Evolutionary conservation across 768 basidiomycete species (phyloP).

Genomic region (Termitomyces sp.): DNA sequence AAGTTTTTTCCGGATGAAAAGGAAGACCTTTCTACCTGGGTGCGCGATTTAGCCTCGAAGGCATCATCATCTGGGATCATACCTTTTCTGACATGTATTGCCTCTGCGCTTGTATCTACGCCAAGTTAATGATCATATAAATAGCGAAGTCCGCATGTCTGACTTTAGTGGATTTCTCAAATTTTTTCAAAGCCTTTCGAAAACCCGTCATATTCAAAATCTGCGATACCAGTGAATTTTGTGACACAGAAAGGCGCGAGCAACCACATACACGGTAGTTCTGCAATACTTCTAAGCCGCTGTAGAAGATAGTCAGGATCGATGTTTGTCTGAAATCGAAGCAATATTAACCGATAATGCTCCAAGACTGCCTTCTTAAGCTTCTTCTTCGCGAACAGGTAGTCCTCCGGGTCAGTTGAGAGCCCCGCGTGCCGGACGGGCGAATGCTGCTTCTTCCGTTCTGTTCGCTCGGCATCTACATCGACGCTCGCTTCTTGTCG

Average conservation of each 20-base stretch:
- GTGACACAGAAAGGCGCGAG: background rate
- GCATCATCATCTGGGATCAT: background rate
- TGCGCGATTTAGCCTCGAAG: background rate
- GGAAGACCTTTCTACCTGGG: constrained; percentile 57
- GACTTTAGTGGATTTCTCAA: constrained; percentile 73
- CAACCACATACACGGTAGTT: constrained; percentile 69
- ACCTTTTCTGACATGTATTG: constrained; percentile 82
- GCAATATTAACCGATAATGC: constrained; percentile 59
- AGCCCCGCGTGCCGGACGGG: constrained; percentile 8
- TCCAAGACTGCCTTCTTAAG: constrained; percentile 81
- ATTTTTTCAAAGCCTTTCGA: constrained; percentile 81
- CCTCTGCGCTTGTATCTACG: constrained; percentile 60
- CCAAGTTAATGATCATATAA: background rate
- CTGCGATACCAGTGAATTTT: constrained; percentile 24
- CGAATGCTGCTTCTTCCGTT: constrained; percentile 5
- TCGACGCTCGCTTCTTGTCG: background rate
- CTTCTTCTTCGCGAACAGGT: constrained; percentile 77
- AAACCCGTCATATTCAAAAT: constrained; percentile 89
- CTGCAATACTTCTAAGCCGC: constrained; percentile 78
- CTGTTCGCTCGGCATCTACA: constrained; percentile 1
- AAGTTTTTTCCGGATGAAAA: constrained; percentile 63
- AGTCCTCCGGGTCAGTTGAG: constrained; percentile 66
- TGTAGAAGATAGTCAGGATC: constrained; percentile 17
- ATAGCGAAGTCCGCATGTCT: background rate
- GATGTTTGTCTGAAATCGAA: background rate